These are phyloP conservation scores for Priceomyces melissophilus DNA, from an alignment of 805 yeast species.

Conservation along the genomic window DNA sequence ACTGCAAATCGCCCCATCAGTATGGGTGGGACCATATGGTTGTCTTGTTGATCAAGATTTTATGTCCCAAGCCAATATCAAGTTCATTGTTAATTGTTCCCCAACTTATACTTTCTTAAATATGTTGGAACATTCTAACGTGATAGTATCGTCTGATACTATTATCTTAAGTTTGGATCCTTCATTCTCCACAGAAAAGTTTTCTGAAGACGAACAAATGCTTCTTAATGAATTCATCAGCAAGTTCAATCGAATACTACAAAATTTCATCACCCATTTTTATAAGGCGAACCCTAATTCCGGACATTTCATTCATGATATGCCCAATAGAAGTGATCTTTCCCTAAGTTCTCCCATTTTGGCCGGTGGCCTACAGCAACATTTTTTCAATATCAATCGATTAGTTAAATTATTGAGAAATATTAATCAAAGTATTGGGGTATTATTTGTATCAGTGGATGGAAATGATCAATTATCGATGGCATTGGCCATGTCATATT, in stretches of 20 bases:
- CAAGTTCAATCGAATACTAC: constrained; percentile 32
- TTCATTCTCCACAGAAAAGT: constrained; percentile 17
- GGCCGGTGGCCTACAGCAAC: constrained; percentile 33
- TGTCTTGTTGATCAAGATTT: constrained; percentile 11
- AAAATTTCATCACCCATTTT: constrained; percentile 36
- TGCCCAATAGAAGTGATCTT: constrained; percentile 23
- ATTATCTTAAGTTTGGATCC: constrained; percentile 38
- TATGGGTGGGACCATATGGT: constrained; percentile 25
- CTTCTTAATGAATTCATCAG: constrained; percentile 22
- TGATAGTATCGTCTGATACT: constrained; percentile 33
- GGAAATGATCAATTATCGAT: constrained; percentile 26
- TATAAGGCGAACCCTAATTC: constrained; percentile 30
- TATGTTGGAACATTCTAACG: constrained; percentile 17
- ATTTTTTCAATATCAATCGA: constrained; percentile 35
- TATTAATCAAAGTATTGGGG: constrained; percentile 28
- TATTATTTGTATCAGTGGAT: constrained; percentile 31
- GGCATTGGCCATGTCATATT: constrained; percentile 31
- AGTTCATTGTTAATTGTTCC: constrained; percentile 39
- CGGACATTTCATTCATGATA: constrained; percentile 24
- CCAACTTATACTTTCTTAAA: constrained; percentile 28
- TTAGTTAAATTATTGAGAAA: constrained; percentile 31
- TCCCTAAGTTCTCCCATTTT: constrained; percentile 31
- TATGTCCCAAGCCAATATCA: constrained; percentile 23
- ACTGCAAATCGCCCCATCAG: constrained; percentile 25
- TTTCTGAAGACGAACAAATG: constrained; percentile 14